Base-by-base conservation (phyloP, 2,329 filamentous ascomycete genomes). In the Didymella segeticola region DNA sequence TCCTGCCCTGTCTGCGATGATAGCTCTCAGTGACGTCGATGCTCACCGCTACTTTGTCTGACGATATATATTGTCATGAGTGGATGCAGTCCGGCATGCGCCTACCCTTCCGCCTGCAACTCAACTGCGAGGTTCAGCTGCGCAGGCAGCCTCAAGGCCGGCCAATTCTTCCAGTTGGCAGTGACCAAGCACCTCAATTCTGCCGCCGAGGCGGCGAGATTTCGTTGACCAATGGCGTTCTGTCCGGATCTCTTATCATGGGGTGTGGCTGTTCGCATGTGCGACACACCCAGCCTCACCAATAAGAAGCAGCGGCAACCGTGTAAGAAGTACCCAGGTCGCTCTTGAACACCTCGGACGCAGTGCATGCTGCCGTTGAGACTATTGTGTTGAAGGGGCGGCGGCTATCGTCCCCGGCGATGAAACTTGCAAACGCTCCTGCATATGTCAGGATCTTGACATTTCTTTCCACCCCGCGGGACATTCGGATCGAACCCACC, bases 251-350 rank as follows among this genome's bases (percentile, higher is more conserved):
- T 36, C 37, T 36, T 42, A 10, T 22, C n/a, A n/a, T 33, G 34
- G 56, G 50, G 31, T 23, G 9, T 17, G 22, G 22, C 50, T 46
- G 58, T 58, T 57, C 57, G 42, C n/a, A 36, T 46, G 56, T 56
- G 51, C 53, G 5, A 56, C 46, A 26, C 41, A 37, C 27, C 22
- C 17, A 26, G 26, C 27, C 31, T 43, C 14, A 22, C 26, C 23
- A 48, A 43, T 39, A 29, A 5, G 10, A 17, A 23, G 3, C 25
- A 31, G 29, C 19, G 50, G 50, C 48, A n/a, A 43, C 22, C 43
- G 25, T 9, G 20, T 19, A 20, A 45, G 23, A 12, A 48, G 34
- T 29, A 34, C 36, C 27, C 8, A 29, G 10, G 15, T 38, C 26
- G 12, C n/a, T 30, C 29, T 8, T 22, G 8, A 2, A 14, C 20